Percentiles rank a stretch among this genome's conserved stretches.
phyloP scores from a whole-genome alignment of 345 rosid genomes.

The Rhodomyrtus tomentosa region DNA sequence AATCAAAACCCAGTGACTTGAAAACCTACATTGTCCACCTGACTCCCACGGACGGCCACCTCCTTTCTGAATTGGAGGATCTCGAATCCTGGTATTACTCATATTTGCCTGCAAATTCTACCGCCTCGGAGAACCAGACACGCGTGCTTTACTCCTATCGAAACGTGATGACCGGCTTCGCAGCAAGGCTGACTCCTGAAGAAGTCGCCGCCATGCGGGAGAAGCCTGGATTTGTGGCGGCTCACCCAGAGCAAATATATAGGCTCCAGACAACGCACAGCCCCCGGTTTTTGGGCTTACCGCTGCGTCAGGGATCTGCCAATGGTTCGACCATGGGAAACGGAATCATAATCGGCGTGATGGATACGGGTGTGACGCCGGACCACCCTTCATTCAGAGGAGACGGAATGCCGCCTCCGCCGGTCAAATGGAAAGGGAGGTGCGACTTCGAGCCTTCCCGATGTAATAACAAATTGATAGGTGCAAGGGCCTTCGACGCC shows the following conservation, averaged over 20 bases:
- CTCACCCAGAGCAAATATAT: neutral
- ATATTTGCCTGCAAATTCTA: neutral
- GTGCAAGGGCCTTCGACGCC: neutral
- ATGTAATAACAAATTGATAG: neutral
- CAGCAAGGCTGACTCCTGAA: neutral
- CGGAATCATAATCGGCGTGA: neutral
- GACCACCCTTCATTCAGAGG: neutral
- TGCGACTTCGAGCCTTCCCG: neutral
- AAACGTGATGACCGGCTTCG: neutral
- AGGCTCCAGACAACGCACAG: neutral
- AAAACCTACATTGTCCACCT: neutral
- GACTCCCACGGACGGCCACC: neutral
- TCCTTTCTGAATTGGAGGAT: neutral
- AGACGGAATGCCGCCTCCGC: neutral
- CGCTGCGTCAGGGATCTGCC: neutral
- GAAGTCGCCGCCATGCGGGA: neutral
- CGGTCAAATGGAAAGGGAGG: neutral
- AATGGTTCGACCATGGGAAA: neutral
- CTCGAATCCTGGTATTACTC: neutral
- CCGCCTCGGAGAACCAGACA: neutral
- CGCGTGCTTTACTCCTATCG: neutral
- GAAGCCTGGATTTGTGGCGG: neutral
- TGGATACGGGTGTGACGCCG: neutral
- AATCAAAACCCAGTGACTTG: neutral
- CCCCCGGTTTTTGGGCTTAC: neutral